Evolutionary conservation across 768 basidiomycete species (phyloP).

Genomic region (Xanthoconium stramineum): DNA sequence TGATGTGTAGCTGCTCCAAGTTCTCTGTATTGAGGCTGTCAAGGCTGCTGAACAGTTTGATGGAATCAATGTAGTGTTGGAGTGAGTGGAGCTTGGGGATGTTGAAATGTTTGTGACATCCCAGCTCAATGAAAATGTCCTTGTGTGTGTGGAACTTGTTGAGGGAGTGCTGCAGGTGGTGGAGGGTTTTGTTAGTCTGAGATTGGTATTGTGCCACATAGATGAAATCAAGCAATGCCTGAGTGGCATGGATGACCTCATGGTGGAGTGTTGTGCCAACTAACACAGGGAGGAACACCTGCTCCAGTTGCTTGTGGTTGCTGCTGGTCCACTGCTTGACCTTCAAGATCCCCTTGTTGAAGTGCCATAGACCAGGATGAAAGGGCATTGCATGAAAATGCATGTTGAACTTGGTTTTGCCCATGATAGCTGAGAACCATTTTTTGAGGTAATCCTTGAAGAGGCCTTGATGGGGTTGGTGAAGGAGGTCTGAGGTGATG

Average conservation of each 20-base stretch:
- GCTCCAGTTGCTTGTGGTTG: not conserved
- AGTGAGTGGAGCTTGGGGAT: not conserved
- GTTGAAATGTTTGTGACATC: not conserved
- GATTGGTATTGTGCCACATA: not conserved
- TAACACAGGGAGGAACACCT: not conserved
- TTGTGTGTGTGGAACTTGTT: not conserved
- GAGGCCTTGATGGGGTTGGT: not conserved
- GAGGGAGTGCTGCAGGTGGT: not conserved
- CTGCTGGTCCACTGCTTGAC: not conserved
- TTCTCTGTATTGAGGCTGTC: not conserved
- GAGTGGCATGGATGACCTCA: not conserved
- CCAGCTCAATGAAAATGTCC: not conserved
- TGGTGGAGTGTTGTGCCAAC: not conserved
- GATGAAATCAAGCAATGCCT: not conserved
- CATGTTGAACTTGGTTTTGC: not conserved
- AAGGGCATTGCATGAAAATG: not conserved
- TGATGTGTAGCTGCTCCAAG: not conserved
- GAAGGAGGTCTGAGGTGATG: not conserved
- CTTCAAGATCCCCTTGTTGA: not conserved
- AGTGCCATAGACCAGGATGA: not conserved
- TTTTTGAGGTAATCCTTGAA: conserved; percentile 4
- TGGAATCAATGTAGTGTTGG: not conserved
- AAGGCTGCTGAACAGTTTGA: not conserved
- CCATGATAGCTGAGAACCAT: not conserved
- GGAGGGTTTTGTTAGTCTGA: not conserved